These are phyloP conservation scores for Cyclotella sp. DNA, from an alignment of 108 stramenopile genomes.

Conservation along the genomic window DNA sequence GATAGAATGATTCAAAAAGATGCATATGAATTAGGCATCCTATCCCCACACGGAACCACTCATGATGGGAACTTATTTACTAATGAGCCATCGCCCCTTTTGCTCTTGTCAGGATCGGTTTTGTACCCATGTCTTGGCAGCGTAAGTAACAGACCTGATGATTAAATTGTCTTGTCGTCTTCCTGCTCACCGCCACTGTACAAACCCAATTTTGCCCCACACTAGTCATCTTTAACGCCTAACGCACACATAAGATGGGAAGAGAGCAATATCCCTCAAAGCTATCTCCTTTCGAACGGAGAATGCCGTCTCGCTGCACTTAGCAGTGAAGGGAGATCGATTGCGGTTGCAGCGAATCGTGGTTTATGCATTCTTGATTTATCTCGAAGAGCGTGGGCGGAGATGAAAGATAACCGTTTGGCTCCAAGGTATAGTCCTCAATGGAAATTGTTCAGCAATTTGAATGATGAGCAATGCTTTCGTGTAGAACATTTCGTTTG, in stretches of 20 bases:
- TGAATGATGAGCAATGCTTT: conserved; percentile 48
- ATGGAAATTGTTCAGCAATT: conserved; percentile 49
- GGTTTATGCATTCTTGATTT: conserved; percentile 49
- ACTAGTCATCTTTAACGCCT: conserved; percentile 18
- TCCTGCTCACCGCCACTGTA: background rate
- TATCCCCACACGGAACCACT: conserved; percentile 23
- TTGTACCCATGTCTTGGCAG: conserved; percentile 25
- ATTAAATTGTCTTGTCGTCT: background rate
- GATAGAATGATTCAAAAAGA: conserved; percentile 27
- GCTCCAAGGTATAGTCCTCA: conserved; percentile 13
- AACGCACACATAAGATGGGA: conserved; percentile 42
- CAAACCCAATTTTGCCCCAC: background rate
- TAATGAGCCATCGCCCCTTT: conserved; percentile 32
- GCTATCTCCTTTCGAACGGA: conserved; percentile 42
- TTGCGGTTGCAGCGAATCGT: conserved; percentile 46
- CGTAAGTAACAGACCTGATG: conserved; percentile 13
- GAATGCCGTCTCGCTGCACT: conserved; percentile 40
- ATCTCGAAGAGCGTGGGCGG: conserved; percentile 19
- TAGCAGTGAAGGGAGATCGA: conserved; percentile 34
- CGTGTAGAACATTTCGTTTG: conserved; percentile 34
- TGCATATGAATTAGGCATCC: conserved; percentile 30
- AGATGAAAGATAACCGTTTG: background rate
- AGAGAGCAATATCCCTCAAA: conserved; percentile 39
- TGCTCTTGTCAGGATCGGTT: conserved; percentile 33
- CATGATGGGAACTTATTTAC: conserved; percentile 13